Conservation (phyloP, 345 rosid species). For the Litchi chinensis region DNA sequence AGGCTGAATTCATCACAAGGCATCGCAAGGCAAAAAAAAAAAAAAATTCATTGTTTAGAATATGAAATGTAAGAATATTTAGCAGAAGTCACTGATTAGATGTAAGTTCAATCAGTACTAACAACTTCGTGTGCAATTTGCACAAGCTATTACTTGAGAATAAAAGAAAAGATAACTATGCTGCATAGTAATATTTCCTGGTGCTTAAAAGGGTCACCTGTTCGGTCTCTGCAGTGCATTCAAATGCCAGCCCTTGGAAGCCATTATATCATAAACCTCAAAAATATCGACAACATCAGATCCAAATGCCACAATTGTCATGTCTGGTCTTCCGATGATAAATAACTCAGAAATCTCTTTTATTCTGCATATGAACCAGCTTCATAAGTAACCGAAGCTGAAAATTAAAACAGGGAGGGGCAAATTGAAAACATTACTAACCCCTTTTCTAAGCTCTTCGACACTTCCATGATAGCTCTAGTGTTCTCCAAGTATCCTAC, state of each 20-base stretch:
- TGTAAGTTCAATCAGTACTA: neutral
- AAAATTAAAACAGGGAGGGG: neutral
- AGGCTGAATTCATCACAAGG: constrained; percentile 58
- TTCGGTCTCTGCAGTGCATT: constrained; percentile 94
- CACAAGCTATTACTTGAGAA: neutral
- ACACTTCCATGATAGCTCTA: constrained; percentile 74
- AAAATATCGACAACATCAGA: constrained; percentile 71
- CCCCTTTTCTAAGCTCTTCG: constrained; percentile 74
- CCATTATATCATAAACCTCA: constrained; percentile 87
- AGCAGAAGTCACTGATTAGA: no score
- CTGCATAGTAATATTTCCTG: neutral
- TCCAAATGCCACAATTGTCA: constrained; percentile 90
- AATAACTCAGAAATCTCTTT: constrained; percentile 72
- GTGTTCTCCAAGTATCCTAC: constrained; percentile 82
- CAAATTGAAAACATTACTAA: constrained; percentile 29
- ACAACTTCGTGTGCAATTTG: neutral
- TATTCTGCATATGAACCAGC: constrained; percentile 44
- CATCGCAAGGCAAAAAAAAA: neutral
- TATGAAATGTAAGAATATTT: neutral
- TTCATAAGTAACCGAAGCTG: neutral
- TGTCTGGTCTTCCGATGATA: constrained; percentile 81
- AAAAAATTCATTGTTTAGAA: neutral
- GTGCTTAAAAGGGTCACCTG: constrained; percentile 43
- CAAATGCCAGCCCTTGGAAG: constrained; percentile 94
- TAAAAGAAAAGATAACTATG: neutral